Evolutionary conservation across 2,329 filamentous ascomycete species (phyloP).

Genomic region (Achaetomium macrosporum): DNA sequence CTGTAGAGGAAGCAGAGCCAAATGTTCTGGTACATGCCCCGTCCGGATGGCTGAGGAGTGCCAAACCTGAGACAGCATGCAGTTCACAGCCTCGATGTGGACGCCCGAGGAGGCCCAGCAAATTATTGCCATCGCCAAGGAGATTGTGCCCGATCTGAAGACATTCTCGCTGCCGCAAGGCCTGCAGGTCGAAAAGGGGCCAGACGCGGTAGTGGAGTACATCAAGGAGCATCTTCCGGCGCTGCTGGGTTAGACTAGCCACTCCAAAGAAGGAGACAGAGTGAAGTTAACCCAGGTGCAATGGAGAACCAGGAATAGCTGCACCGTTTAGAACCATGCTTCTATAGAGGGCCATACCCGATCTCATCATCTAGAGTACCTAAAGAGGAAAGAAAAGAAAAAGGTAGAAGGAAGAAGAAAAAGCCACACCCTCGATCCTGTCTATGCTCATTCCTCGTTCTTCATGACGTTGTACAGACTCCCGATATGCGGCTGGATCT

Average conservation of each 20-base stretch:
- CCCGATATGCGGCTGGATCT: constrained; percentile 39
- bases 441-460: constrained; percentile 29
- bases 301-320: too few species aligned
- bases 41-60: background rate
- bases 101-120: constrained; percentile 39
- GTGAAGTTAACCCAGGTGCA: background rate
- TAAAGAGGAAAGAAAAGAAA: background rate
- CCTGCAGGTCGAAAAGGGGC: constrained; percentile 44
- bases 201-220: constrained; percentile 47
- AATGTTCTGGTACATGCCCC: constrained; percentile 45
- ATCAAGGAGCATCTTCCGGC: constrained; percentile 37
- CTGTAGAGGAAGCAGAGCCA: constrained; percentile 46
- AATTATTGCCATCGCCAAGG: constrained; percentile 39
- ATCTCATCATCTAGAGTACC: background rate
- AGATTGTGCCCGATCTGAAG: constrained; percentile 39
- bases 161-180: constrained; percentile 47
- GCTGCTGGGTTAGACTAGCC: constrained; percentile 15
- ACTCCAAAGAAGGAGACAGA: background rate
- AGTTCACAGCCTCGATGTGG: constrained; percentile 35
- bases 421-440: background rate
- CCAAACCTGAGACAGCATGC: background rate
- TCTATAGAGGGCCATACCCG: background rate
- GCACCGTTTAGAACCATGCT: background rate
- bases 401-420: background rate
- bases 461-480: constrained; percentile 36